Conservation (phyloP, 2,329 filamentous ascomycete species). For the Neonectria faginata region DNA sequence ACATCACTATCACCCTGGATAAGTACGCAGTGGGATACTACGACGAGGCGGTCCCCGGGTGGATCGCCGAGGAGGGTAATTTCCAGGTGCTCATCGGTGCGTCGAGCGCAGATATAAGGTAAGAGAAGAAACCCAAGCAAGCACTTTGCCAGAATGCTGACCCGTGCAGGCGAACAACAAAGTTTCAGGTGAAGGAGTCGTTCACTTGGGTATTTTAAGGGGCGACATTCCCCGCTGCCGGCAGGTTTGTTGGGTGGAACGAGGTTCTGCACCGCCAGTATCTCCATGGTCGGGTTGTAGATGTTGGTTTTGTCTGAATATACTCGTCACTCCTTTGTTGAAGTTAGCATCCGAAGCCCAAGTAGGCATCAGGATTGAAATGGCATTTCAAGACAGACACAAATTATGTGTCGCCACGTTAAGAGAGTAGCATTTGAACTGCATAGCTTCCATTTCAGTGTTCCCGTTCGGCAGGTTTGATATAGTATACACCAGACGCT, state of each 20-base stretch:
- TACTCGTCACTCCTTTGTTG: slow-evolving; percentile 11
- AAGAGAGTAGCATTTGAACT: background rate
- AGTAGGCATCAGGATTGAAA: slow-evolving; percentile 2
- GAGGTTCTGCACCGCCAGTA: background rate
- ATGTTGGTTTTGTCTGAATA: background rate
- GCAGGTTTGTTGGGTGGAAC: background rate
- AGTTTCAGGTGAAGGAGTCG: slow-evolving; percentile 71
- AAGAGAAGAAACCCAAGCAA: slow-evolving; percentile 38
- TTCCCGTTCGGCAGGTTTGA: background rate
- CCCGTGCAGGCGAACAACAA: slow-evolving; percentile 55
- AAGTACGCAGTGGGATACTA: slow-evolving; percentile 71
- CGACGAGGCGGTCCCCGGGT: slow-evolving; percentile 67
- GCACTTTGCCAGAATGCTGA: slow-evolving; percentile 17
- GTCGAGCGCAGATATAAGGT: slow-evolving; percentile 73
- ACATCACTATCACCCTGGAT: slow-evolving; percentile 59
- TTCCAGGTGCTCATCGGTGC: slow-evolving; percentile 72
- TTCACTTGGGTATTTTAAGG: slow-evolving; percentile 73
- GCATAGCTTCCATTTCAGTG: background rate
- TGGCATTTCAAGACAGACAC: background rate
- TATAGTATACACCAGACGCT: background rate
- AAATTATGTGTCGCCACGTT: background rate
- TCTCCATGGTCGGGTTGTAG: background rate
- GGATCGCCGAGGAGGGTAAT: slow-evolving; percentile 74
- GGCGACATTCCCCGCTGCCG: background rate
- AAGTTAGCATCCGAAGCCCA: background rate